These are phyloP conservation scores for Castanospermum australe DNA, from an alignment of 306 rosid species.

Conservation along the genomic window DNA sequence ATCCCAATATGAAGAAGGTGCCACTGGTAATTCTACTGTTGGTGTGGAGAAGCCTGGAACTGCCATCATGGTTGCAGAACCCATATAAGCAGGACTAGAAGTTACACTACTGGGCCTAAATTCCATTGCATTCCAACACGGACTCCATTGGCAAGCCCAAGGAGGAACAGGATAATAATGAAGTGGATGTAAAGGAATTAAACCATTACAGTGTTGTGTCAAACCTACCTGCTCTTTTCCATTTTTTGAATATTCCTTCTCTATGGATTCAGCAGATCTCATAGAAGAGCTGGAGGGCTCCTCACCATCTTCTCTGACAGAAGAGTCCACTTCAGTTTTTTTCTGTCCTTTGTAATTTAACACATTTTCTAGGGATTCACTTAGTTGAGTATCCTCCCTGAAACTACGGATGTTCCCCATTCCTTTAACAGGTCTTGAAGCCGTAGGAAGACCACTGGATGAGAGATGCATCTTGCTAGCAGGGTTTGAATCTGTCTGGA, in stretches of 20 bases:
- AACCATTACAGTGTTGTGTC: slow-evolving; percentile 16
- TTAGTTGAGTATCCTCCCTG: slow-evolving; percentile 39
- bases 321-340: slow-evolving; percentile 27
- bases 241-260: slow-evolving; percentile 28
- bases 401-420: slow-evolving; percentile 11
- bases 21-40: slow-evolving; percentile 26
- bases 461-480: not conserved
- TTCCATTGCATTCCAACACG: slow-evolving; percentile 46
- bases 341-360: slow-evolving; percentile 41
- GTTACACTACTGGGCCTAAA: slow-evolving; percentile 21
- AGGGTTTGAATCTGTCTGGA: slow-evolving; percentile 27
- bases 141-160: slow-evolving; percentile 51
- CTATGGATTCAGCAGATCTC: slow-evolving; percentile 26
- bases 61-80: slow-evolving; percentile 38
- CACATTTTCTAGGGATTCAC: slow-evolving; percentile 43
- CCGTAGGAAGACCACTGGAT: slow-evolving; percentile 16
- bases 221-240: slow-evolving; percentile 30
- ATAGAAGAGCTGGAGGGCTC: slow-evolving; percentile 37
- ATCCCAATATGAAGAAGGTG: slow-evolving; percentile 42
- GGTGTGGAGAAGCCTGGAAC: slow-evolving; percentile 45
- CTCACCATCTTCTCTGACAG: slow-evolving; percentile 30
- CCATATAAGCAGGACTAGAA: slow-evolving; percentile 27
- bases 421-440: slow-evolving; percentile 23
- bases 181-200: slow-evolving; percentile 34
- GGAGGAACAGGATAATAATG: slow-evolving; percentile 44